phyloP scores from a whole-genome alignment of 108 stramenopile species.

The Ochromonas danica region DNA sequence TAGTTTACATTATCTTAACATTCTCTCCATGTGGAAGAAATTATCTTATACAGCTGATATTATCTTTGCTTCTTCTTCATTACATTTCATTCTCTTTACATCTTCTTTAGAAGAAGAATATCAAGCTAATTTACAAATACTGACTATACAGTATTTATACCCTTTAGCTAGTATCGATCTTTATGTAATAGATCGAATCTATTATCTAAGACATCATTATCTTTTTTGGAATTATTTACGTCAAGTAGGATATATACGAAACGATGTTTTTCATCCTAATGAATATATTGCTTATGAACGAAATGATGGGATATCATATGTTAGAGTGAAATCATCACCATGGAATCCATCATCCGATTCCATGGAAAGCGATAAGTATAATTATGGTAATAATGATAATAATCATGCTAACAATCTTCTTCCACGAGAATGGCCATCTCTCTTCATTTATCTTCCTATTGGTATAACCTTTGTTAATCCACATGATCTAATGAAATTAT shows the following conservation, averaged over 20 bases:
- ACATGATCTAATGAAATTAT: not conserved
- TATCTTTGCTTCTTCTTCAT: not conserved
- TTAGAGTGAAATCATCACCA: not conserved
- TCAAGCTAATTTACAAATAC: not conserved
- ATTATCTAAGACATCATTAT: slow-evolving; percentile 22
- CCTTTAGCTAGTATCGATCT: slow-evolving; percentile 26
- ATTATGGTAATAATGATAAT: not conserved
- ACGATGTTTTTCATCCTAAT: slow-evolving; percentile 4
- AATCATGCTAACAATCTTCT: not conserved
- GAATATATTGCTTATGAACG: not conserved
- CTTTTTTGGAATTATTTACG: not conserved
- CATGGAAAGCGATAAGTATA: not conserved
- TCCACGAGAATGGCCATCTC: not conserved
- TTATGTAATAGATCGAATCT: not conserved
- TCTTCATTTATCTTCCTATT: not conserved
- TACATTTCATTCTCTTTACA: slow-evolving; percentile 26
- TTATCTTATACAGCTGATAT: not conserved
- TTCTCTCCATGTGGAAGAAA: not conserved
- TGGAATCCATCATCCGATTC: not conserved
- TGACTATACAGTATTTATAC: not conserved
- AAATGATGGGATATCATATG: not conserved
- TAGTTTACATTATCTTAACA: not conserved
- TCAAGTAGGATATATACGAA: not conserved
- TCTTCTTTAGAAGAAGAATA: not conserved
- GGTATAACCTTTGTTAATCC: not conserved